Conservation (phyloP, 1,284 basidiomycete genomes). For the Lentinula novae-zelandiae region DNA sequence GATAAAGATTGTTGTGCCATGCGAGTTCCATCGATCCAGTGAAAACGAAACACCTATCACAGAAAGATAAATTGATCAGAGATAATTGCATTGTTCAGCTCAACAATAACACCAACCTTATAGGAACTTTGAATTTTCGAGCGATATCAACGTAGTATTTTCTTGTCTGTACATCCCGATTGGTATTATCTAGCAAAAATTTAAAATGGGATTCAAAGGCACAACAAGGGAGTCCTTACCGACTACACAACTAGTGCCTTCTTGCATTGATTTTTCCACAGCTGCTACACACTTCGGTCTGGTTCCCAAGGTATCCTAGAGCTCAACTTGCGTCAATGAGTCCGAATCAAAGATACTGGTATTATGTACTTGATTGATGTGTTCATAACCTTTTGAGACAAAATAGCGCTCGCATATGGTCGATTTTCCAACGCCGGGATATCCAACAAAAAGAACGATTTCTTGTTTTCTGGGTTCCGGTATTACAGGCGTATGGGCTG, state of each 20-base stretch:
- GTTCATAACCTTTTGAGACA: constrained; percentile 62
- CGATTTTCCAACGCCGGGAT: constrained; percentile 86
- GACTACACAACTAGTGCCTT: constrained; percentile 69
- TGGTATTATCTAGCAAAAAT: constrained; percentile 73
- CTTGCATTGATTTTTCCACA: constrained; percentile 52
- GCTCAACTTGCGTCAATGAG: background rate
- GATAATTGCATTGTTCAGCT: background rate
- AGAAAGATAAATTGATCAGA: background rate
- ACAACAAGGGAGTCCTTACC: constrained; percentile 40
- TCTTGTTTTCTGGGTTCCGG: constrained; percentile 39
- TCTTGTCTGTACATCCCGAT: constrained; percentile 68
- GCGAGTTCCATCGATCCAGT: constrained; percentile 71
- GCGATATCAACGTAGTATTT: constrained; percentile 69
- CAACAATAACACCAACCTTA: constrained; percentile 41
- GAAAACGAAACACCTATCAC: constrained; percentile 70
- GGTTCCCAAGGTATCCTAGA: constrained; percentile 65
- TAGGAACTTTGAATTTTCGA: constrained; percentile 46
- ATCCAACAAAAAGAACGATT: constrained; percentile 85
- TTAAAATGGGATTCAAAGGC: background rate
- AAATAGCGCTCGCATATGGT: constrained; percentile 76
- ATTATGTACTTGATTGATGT: constrained; percentile 66
- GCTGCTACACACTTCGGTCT: constrained; percentile 73
- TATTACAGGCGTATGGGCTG: constrained; percentile 59
- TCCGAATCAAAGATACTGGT: background rate
- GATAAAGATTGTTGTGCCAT: constrained; percentile 88